Percentiles rank a stretch among this genome's conserved stretches.
Evolutionary conservation across 108 stramenopile species (phyloP).

Genomic region (Cyclotella distinguenda): DNA sequence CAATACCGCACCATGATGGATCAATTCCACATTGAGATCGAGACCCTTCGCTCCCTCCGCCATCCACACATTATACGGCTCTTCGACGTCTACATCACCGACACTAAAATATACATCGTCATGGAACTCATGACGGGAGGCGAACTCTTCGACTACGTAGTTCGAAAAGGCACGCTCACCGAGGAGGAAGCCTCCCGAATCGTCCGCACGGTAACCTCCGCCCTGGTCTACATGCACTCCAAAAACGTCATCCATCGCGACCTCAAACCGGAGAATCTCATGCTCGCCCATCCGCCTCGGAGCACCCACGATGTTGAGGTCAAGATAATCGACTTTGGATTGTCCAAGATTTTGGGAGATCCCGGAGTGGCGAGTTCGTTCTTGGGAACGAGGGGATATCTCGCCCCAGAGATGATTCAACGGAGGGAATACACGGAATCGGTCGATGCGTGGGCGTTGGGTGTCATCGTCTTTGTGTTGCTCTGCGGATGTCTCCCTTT

Average conservation of each 20-base stretch:
- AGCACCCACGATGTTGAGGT: constrained; percentile 70
- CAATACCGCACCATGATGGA: constrained; percentile 89
- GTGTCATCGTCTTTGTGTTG: constrained; percentile 90
- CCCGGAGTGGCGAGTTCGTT: constrained; percentile 77
- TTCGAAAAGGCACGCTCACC: constrained; percentile 84
- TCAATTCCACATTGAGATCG: constrained; percentile 95
- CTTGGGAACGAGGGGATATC: constrained; percentile 93
- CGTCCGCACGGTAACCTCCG: constrained; percentile 88
- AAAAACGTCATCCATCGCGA: constrained; percentile 95
- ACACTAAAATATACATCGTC: constrained; percentile 92
- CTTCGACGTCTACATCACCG: constrained; percentile 90
- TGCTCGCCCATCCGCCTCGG: constrained; percentile 56
- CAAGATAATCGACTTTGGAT: constrained; percentile 98
- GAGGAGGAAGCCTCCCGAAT: constrained; percentile 88
- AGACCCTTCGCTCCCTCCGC: constrained; percentile 60
- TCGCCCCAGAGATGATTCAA: constrained; percentile 98
- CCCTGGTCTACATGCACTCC: constrained; percentile 95
- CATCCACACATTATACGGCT: constrained; percentile 95
- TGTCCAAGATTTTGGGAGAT: constrained; percentile 84
- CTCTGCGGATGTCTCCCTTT: constrained; percentile 97
- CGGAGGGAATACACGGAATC: constrained; percentile 77
- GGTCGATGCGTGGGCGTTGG: constrained; percentile 92
- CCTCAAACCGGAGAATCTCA: constrained; percentile 95
- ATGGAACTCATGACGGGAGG: constrained; percentile 99
- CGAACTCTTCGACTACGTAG: constrained; percentile 98